These are phyloP conservation scores for Cornus kousa DNA, from an alignment of 148 eudicot genomes.

Conservation along the genomic window DNA sequence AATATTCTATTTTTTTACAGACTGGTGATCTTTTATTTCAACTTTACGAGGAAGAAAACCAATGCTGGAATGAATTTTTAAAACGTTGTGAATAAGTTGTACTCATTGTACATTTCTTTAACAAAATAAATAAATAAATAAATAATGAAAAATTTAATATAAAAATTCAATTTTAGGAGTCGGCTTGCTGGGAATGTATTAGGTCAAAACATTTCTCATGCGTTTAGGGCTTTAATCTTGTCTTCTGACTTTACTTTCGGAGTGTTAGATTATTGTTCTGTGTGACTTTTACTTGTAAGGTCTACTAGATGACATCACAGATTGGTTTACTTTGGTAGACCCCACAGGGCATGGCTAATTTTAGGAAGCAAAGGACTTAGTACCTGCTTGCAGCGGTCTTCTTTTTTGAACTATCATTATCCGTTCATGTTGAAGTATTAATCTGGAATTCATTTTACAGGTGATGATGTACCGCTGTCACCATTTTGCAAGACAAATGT, in stretches of 20 bases:
- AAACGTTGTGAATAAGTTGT: background rate
- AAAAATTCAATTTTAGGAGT: background rate
- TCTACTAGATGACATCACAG: background rate
- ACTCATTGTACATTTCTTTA: too few relatives aligned
- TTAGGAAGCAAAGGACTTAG: background rate
- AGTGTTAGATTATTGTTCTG: too few relatives aligned
- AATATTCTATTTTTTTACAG: background rate
- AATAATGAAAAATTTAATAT: background rate
- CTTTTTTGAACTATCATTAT: background rate
- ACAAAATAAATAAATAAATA: too few relatives aligned
- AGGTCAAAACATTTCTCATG: background rate
- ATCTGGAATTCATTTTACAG: constrained; percentile 45
- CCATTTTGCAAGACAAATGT: constrained; percentile 74
- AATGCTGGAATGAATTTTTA: background rate
- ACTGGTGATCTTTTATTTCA: background rate
- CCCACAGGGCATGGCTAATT: background rate
- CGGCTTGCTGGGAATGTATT: background rate
- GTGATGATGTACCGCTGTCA: constrained; percentile 73
- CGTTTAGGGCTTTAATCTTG: too few relatives aligned
- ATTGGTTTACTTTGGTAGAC: background rate
- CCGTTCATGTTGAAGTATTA: constrained; percentile 3
- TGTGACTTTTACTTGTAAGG: background rate
- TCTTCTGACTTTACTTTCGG: too few relatives aligned
- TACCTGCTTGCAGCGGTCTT: background rate
- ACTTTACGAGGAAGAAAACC: background rate